A percentile compares a stretch with the other conserved stretches of the same genome.
Conservation (phyloP, 345 rosid species). For the Salix viminalis region DNA sequence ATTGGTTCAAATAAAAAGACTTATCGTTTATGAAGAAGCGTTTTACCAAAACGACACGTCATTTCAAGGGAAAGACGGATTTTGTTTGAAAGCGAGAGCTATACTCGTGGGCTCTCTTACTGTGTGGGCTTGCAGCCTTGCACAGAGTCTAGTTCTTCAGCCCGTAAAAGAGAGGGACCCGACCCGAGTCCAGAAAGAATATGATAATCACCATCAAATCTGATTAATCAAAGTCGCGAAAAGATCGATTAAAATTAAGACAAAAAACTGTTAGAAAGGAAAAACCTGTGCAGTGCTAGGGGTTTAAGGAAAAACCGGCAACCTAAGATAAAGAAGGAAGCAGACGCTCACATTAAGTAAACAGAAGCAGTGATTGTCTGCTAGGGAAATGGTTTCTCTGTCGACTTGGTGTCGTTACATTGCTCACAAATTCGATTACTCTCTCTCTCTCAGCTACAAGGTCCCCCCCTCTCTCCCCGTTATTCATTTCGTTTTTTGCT, state of each 20-base stretch:
- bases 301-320: neutral
- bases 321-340: neutral
- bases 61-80: neutral
- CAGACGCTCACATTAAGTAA: neutral
- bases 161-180: too few relatives aligned
- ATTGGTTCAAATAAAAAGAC: too few relatives aligned
- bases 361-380: neutral
- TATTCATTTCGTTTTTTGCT: neutral
- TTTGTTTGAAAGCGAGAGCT: neutral
- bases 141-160: too few relatives aligned
- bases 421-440: slow-evolving; percentile 63
- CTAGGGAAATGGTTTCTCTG: slow-evolving; percentile 54
- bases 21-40: neutral
- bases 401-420: slow-evolving; percentile 77
- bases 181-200: too few relatives aligned
- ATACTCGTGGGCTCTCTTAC: too few relatives aligned
- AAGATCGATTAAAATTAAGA: too few relatives aligned
- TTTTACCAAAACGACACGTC: neutral
- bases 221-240: too few relatives aligned
- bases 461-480: slow-evolving; percentile 23
- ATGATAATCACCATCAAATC: too few relatives aligned
- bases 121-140: too few relatives aligned
- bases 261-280: neutral
- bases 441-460: slow-evolving; percentile 57
- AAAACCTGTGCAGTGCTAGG: neutral